phyloP scores from a whole-genome alignment of 2,329 filamentous ascomycete species.

The Colletotrichum sp. region DNA sequence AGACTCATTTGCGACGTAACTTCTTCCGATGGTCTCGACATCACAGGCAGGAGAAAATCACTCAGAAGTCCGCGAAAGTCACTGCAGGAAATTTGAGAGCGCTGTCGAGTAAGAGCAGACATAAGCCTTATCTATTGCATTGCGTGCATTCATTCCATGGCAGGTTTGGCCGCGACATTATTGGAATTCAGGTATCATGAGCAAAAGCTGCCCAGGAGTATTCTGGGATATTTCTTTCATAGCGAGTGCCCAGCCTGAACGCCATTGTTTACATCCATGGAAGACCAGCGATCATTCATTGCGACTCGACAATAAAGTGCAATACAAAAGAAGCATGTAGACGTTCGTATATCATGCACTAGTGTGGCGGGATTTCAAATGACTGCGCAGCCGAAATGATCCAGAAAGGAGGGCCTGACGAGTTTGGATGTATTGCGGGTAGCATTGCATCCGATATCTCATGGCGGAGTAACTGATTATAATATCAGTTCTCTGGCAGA shows the following conservation, averaged over 20 bases:
- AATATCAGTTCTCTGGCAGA: neutral
- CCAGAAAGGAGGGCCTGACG: neutral
- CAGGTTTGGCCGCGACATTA: neutral
- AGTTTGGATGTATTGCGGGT: neutral
- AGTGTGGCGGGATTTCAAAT: neutral
- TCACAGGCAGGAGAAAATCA: neutral
- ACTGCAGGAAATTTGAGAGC: neutral
- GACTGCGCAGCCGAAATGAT: neutral
- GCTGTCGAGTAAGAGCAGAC: neutral
- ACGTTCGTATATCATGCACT: neutral
- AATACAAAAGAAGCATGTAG: neutral
- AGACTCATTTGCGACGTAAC: neutral
- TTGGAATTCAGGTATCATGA: fast-evolving
- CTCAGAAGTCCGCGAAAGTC: neutral
- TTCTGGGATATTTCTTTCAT: neutral
- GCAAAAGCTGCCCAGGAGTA: neutral
- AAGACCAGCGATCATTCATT: too few species aligned
- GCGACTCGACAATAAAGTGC: neutral
- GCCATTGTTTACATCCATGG: too few species aligned
- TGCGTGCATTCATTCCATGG: neutral
- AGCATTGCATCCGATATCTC: neutral
- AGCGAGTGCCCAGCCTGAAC: neutral
- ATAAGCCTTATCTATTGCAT: neutral
- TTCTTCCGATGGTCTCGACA: neutral
- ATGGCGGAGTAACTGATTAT: neutral